A percentile compares a stretch with the other conserved stretches of the same genome.
Conservation (phyloP, 352 stramenopile species). For the Phytopythium kandeliae region DNA sequence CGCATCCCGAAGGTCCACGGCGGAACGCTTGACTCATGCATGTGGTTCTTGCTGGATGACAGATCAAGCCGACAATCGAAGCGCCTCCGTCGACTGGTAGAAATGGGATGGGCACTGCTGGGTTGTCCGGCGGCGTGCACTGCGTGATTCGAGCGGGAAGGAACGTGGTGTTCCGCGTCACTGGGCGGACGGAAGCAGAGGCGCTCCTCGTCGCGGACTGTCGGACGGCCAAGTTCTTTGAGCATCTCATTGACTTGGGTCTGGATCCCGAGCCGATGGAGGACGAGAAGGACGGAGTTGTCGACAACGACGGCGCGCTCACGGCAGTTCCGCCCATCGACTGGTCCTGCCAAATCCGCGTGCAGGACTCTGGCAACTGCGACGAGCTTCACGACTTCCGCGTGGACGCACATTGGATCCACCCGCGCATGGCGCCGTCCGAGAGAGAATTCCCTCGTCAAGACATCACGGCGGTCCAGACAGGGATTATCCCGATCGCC, state of each 20-base stretch:
- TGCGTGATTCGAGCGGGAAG: slow-evolving; percentile 36
- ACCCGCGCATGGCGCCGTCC: slow-evolving; percentile 21
- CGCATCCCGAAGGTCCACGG: background rate
- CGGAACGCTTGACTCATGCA: background rate
- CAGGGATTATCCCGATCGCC: slow-evolving; percentile 30
- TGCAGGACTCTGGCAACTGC: slow-evolving; percentile 45
- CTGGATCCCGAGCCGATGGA: slow-evolving; percentile 43
- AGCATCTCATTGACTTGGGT: slow-evolving; percentile 65
- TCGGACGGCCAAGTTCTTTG: slow-evolving; percentile 48
- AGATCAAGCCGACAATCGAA: slow-evolving; percentile 43
- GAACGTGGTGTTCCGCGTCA: slow-evolving; percentile 43
- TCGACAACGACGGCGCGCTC: slow-evolving; percentile 13
- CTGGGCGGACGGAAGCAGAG: slow-evolving; percentile 41
- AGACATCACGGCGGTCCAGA: slow-evolving; percentile 33
- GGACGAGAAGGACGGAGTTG: slow-evolving; percentile 28
- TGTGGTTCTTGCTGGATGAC: background rate
- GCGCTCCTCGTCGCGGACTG: slow-evolving; percentile 43
- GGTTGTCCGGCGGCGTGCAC: slow-evolving; percentile 13
- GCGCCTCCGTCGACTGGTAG: slow-evolving; percentile 11
- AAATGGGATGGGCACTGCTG: background rate
- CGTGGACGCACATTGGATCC: slow-evolving; percentile 49
- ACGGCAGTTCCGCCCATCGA: slow-evolving; percentile 10
- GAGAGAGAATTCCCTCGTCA: slow-evolving; percentile 16
- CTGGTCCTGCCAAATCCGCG: slow-evolving; percentile 46
- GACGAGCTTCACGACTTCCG: slow-evolving; percentile 38